phyloP scores from a whole-genome alignment of 2,329 filamentous ascomycete genomes.

The Phaeomoniella chlamydospora region DNA sequence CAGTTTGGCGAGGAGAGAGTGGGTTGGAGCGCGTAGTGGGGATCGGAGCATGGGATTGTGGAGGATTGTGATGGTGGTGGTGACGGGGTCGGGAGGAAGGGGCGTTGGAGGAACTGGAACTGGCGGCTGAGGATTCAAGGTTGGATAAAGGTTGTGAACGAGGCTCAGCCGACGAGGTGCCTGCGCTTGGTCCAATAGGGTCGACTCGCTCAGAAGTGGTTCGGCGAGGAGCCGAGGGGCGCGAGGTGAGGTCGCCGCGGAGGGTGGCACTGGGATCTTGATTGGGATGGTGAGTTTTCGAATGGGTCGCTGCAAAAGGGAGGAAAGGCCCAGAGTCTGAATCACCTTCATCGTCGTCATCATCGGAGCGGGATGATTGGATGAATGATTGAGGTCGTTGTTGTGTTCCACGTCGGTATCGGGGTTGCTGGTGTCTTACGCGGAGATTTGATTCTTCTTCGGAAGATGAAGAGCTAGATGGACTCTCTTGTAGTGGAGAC shows the following conservation, averaged over 20 bases:
- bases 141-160: conserved; percentile 1
- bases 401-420: conserved; percentile 1
- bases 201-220: conserved; percentile 13
- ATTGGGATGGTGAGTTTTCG: conserved; percentile 10
- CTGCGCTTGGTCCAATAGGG: conserved; percentile 8
- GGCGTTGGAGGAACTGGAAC: conserved; percentile 1
- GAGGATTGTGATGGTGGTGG: conserved; percentile 1
- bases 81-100: background rate
- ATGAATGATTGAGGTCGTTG: background rate
- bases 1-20: conserved; percentile 30
- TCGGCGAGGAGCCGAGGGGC: conserved; percentile 13
- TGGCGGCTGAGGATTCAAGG: background rate
- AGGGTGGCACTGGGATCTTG: conserved; percentile 27
- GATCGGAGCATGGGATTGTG: background rate
- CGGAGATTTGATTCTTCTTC: conserved; percentile 17
- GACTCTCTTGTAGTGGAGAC: conserved; percentile 10
- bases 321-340: conserved; percentile 32
- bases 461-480: conserved; percentile 7
- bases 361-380: conserved; percentile 3
- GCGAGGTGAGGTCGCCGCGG: conserved; percentile 13
- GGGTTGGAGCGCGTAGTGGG: conserved; percentile 7
- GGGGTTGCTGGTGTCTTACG: conserved; percentile 16
- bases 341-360: conserved; percentile 25
- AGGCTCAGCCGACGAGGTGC: background rate
- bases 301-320: conserved; percentile 16